Base-by-base conservation (phyloP, 768 basidiomycete species). In the Podaxis sp. region DNA sequence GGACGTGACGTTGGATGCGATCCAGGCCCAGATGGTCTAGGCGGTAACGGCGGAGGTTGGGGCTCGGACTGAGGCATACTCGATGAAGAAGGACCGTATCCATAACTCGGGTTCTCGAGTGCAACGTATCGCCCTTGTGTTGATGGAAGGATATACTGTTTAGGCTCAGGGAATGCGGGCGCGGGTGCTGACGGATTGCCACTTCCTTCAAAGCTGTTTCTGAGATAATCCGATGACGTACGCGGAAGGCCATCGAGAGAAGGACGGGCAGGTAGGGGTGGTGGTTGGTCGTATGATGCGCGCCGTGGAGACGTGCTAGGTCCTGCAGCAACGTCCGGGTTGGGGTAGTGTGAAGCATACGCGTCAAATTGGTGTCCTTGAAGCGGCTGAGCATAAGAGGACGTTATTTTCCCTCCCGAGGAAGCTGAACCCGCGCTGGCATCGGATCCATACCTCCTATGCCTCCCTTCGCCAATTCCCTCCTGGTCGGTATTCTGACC, bases 211-310 rank as follows among this genome's bases (percentile, higher is more conserved):
- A 12, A 7, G 19, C 5, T n/a, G n/a, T 22, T 33, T 13, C 17
- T 53, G 52, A 53, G 17, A n/a, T 58, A 58, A 36, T 59, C 58
- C 11, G 58, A 51, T 5, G 58, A 59, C 0, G 58, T 51, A 24
- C 48, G 30, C 13, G 48, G 58, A 28, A 28, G 33, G n/a, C 36
- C 38, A 13, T 52, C 33, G 6, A 33, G 52, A 3, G 12, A 15
- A 6, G 58, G 58, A 17, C 48, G 58, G 7, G 24, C 12, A 28
- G 56, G 40, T 5, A 51, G 36, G 7, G 33, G 46, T 2, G 57
- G 57, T 1, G 57, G 57, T n/a, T 26, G 40, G 11, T 55, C 33
- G 0, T n/a, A 15, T 26, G 56, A n/a, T 26, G 0, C 36, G 8
- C 15, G 24, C 6, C 12, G 57, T 33, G 11, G 22, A 42, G 40